Evolutionary conservation across 1,139 yeast genomes (phyloP).

Genomic region (Groenewaldozyma sp.): DNA sequence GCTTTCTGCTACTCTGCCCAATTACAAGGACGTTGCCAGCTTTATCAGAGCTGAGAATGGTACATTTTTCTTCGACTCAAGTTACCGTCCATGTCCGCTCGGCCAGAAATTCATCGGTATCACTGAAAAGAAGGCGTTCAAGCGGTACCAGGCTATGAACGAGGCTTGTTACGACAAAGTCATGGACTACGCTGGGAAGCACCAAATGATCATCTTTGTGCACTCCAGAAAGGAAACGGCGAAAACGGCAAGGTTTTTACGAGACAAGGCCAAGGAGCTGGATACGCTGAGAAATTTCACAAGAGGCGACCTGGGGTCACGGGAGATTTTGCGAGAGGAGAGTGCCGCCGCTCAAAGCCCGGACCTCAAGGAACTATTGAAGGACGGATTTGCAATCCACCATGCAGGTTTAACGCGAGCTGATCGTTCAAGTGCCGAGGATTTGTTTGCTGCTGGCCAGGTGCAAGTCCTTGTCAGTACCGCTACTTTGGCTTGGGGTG

Average conservation of each 20-base stretch:
- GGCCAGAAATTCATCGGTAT: constrained; percentile 84
- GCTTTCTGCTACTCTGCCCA: constrained; percentile 89
- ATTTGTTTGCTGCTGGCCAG: constrained; percentile 80
- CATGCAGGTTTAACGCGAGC: constrained; percentile 81
- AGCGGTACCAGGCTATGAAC: constrained; percentile 74
- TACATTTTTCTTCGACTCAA: constrained; percentile 69
- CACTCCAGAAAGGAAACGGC: constrained; percentile 90
- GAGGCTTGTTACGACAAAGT: constrained; percentile 86
- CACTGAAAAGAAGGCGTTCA: constrained; percentile 75
- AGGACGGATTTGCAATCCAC: constrained; percentile 79
- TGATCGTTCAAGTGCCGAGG: constrained; percentile 76
- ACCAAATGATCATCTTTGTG: constrained; percentile 82
- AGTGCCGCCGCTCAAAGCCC: constrained; percentile 46
- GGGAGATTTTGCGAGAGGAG: constrained; percentile 59
- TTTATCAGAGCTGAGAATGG: constrained; percentile 64
- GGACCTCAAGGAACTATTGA: constrained; percentile 52
- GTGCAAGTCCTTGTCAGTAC: constrained; percentile 80
- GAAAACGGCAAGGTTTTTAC: constrained; percentile 69
- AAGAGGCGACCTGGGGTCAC: constrained; percentile 46
- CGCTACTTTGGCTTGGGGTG: constrained; percentile 98
- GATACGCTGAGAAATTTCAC: constrained; percentile 42
- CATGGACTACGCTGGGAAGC: constrained; percentile 52
- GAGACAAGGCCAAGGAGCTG: constrained; percentile 50
- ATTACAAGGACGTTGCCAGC: constrained; percentile 76
- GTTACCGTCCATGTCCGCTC: constrained; percentile 86